Evolutionary conservation across 768 basidiomycete species (phyloP).

Genomic region (Trametes maxima): DNA sequence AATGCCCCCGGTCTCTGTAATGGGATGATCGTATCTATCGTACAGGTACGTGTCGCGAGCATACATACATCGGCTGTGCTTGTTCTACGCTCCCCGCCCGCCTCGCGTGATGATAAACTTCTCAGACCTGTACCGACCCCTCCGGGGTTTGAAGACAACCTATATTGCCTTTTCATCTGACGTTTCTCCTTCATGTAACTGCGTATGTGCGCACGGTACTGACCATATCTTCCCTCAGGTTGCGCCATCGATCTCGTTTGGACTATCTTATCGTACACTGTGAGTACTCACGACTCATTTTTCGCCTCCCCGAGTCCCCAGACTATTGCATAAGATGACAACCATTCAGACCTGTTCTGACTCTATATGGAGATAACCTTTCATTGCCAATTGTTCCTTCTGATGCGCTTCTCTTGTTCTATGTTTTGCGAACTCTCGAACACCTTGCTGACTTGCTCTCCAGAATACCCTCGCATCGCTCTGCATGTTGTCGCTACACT

Average conservation of each 20-base stretch:
- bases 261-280: constrained; percentile 22
- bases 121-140: constrained; percentile 79
- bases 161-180: constrained; percentile 65
- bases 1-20: constrained; percentile 27
- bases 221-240: constrained; percentile 15
- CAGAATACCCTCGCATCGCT: constrained; percentile 16
- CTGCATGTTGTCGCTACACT: constrained; percentile 5
- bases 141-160: constrained; percentile 52
- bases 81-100: constrained; percentile 11
- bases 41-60: constrained; percentile 27
- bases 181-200: constrained; percentile 17
- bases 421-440: not conserved
- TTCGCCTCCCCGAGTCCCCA: not conserved
- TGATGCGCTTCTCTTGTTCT: constrained; percentile 24
- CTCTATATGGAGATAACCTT: constrained; percentile 51
- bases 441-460: not conserved
- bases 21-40: constrained; percentile 4
- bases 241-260: not conserved
- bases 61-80: not conserved
- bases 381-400: constrained; percentile 54
- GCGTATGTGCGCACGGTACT: constrained; percentile 19
- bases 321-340: constrained; percentile 45
- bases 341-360: constrained; percentile 72
- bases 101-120: constrained; percentile 58
- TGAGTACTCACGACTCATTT: constrained; percentile 36